These are phyloP conservation scores for Sarocladiaceae sp. DNA, from an alignment of 2,329 filamentous ascomycete genomes.

Conservation along the genomic window DNA sequence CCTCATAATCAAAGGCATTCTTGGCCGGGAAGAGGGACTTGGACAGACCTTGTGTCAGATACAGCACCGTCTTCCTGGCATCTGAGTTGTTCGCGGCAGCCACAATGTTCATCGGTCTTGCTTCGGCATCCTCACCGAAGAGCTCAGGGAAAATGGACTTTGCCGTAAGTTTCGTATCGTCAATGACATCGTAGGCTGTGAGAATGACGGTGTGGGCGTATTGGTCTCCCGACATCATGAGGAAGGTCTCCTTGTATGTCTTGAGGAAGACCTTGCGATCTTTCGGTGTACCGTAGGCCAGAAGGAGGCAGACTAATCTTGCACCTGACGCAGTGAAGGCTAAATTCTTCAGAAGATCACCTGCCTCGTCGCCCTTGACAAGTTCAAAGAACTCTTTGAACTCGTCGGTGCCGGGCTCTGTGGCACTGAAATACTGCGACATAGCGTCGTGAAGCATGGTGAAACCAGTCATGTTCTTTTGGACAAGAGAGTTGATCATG, in stretches of 20 bases:
- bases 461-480: slow-evolving; percentile 95
- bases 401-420: slow-evolving; percentile 70
- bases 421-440: slow-evolving; percentile 89
- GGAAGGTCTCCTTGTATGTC: slow-evolving; percentile 83
- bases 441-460: slow-evolving; percentile 98
- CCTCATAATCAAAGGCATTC: slow-evolving; percentile 56
- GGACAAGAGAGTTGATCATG: slow-evolving; percentile 84
- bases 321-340: slow-evolving; percentile 90
- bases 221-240: slow-evolving; percentile 74
- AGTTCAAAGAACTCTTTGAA: slow-evolving; percentile 83
- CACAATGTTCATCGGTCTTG: slow-evolving; percentile 57
- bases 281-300: slow-evolving; percentile 84
- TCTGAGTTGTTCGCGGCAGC: slow-evolving; percentile 59
- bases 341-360: slow-evolving; percentile 88
- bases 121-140: slow-evolving; percentile 62
- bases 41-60: slow-evolving; percentile 67
- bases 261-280: slow-evolving; percentile 85
- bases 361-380: slow-evolving; percentile 84
- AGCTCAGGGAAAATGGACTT: slow-evolving; percentile 87
- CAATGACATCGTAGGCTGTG: slow-evolving; percentile 81
- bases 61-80: slow-evolving; percentile 64
- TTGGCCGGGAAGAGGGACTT: slow-evolving; percentile 55
- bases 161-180: slow-evolving; percentile 83
- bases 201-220: slow-evolving; percentile 77
- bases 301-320: slow-evolving; percentile 69